These are phyloP conservation scores for Cicer arietinum DNA, from an alignment of 306 rosid species.

Conservation along the genomic window DNA sequence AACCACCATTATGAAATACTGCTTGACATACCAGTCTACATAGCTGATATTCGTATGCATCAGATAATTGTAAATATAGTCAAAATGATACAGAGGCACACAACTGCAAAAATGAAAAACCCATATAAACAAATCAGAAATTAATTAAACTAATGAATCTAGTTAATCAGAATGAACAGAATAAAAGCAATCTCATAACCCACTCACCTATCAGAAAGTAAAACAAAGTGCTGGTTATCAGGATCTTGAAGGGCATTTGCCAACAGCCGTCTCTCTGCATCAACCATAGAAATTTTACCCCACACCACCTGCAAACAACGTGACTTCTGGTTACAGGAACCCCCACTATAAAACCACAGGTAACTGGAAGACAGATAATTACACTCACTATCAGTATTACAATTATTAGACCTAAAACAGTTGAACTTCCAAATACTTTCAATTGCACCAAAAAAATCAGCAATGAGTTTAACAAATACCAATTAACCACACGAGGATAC, in stretches of 20 bases:
- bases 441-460: neutral
- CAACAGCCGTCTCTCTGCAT: slow-evolving; percentile 93
- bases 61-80: slow-evolving; percentile 78
- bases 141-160: slow-evolving; percentile 44
- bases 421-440: slow-evolving; percentile 8
- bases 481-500: neutral
- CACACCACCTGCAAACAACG: slow-evolving; percentile 83
- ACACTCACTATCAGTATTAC: slow-evolving; percentile 30
- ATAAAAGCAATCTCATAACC: slow-evolving; percentile 39
- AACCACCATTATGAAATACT: slow-evolving; percentile 3
- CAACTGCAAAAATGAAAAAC: slow-evolving; percentile 70
- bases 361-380: slow-evolving; percentile 29
- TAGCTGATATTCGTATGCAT: slow-evolving; percentile 87
- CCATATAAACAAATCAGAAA: slow-evolving; percentile 45
- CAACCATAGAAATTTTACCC: slow-evolving; percentile 99
- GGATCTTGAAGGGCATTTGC: slow-evolving; percentile 91
- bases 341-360: slow-evolving; percentile 16
- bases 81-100: slow-evolving; percentile 82
- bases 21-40: slow-evolving; percentile 78
- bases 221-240: slow-evolving; percentile 88
- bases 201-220: slow-evolving; percentile 92
- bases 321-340: slow-evolving; percentile 40
- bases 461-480: neutral
- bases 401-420: slow-evolving; percentile 9
- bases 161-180: slow-evolving; percentile 32